These are phyloP conservation scores for Nemania bipapillata DNA, from an alignment of 2,329 filamentous ascomycete genomes.

Conservation along the genomic window DNA sequence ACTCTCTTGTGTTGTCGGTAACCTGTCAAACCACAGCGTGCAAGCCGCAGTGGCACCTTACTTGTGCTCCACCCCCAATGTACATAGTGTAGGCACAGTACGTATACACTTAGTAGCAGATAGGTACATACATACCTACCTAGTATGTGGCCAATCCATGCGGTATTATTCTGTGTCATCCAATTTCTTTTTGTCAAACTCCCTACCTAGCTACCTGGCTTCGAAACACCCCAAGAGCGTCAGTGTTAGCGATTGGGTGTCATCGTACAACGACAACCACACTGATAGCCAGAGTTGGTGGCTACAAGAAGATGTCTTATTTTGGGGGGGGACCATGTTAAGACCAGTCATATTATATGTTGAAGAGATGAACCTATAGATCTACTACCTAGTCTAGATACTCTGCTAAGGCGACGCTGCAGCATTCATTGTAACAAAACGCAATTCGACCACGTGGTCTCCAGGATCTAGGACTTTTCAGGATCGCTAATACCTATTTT, in stretches of 20 bases:
- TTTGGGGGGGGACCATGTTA: too few relatives aligned
- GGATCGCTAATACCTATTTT: neutral
- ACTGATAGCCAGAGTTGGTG: neutral
- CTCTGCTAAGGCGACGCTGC: neutral
- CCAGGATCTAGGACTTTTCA: slow-evolving; percentile 5
- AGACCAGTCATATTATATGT: neutral
- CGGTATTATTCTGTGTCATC: neutral
- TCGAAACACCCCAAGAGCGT: neutral
- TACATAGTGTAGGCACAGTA: too few relatives aligned
- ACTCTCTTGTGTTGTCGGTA: neutral
- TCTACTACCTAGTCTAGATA: neutral
- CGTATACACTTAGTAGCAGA: neutral
- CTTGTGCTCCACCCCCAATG: neutral
- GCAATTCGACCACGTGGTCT: slow-evolving; percentile 17
- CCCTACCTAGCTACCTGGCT: neutral
- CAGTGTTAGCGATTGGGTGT: neutral
- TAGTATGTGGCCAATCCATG: neutral
- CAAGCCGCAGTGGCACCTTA: neutral
- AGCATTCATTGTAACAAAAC: neutral
- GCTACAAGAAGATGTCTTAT: neutral
- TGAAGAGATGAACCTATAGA: neutral
- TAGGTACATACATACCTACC: neutral
- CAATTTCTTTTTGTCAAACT: neutral
- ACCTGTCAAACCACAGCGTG: neutral
- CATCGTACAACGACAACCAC: neutral